Evolutionary conservation across 192 early-diverging fungal species (phyloP).

Genomic region (Podila verticillata): DNA sequence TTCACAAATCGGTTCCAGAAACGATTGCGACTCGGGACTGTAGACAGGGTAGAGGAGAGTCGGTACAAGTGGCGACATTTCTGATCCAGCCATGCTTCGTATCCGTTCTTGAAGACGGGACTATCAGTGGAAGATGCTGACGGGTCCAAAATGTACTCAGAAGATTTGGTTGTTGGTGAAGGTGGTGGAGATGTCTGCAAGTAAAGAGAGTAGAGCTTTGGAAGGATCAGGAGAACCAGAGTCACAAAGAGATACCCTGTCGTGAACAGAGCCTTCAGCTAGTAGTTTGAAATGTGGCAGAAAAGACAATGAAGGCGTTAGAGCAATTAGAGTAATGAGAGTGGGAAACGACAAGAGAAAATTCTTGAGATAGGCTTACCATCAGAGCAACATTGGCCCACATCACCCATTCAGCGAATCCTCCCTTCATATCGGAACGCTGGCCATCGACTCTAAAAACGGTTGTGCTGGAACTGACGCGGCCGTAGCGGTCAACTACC

Average conservation of each 20-base stretch:
- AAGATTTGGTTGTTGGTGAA: background rate
- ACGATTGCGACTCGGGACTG: constrained; percentile 6
- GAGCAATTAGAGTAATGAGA: too few relatives aligned
- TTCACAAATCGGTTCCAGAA: constrained; percentile 47
- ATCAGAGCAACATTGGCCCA: constrained; percentile 62
- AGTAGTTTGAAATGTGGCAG: background rate
- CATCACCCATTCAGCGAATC: constrained; percentile 80
- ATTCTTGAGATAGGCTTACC: constrained; percentile 51
- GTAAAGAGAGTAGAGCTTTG: constrained; percentile 49
- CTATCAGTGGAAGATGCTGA: background rate
- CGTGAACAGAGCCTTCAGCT: constrained; percentile 42
- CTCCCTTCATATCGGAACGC: constrained; percentile 66
- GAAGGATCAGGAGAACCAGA: constrained; percentile 26
- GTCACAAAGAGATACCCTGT: constrained; percentile 40
- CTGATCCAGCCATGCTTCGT: constrained; percentile 42
- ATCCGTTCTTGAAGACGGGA: constrained; percentile 35
- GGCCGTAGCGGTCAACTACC: constrained; percentile 67
- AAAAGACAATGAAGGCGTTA: too few relatives aligned
- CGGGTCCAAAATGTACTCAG: background rate
- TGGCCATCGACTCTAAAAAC: constrained; percentile 78
- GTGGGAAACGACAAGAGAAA: background rate
- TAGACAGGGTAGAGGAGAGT: constrained; percentile 39
- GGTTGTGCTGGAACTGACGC: constrained; percentile 51
- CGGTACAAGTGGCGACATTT: constrained; percentile 44
- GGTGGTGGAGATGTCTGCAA: constrained; percentile 47